phyloP scores from a whole-genome alignment of 345 rosid species.

The Mallotus nudiflorus region DNA sequence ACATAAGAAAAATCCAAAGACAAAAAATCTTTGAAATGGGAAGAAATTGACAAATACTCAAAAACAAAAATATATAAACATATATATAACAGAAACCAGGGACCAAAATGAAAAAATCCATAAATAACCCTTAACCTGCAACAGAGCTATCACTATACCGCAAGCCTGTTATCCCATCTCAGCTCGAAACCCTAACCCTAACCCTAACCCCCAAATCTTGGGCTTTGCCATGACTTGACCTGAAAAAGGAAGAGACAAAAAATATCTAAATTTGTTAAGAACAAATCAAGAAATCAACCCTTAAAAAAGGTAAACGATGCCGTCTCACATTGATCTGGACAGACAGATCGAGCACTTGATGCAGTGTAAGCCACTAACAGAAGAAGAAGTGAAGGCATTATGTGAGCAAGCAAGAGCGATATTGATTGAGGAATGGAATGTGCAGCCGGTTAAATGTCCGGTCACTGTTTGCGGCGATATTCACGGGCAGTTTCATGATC shows the following conservation, averaged over 20 bases:
- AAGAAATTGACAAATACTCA: background rate
- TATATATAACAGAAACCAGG: constrained; percentile 6
- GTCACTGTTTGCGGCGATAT: constrained; percentile 58
- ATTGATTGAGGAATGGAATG: constrained; percentile 59
- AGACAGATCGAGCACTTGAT: constrained; percentile 38
- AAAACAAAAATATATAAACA: background rate
- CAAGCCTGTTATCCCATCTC: background rate
- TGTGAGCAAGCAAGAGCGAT: constrained; percentile 50
- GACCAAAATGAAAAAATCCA: background rate
- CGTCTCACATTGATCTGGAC: constrained; percentile 35
- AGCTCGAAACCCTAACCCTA: constrained; percentile 11
- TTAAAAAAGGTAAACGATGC: constrained; percentile 14
- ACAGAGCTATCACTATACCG: background rate
- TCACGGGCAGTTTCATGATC: constrained; percentile 59
- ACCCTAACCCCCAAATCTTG: constrained; percentile 12
- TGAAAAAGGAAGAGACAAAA: no score
- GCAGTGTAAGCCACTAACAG: constrained; percentile 37
- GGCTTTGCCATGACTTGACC: constrained; percentile 15
- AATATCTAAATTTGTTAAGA: background rate
- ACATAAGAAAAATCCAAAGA: background rate
- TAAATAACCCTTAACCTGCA: background rate
- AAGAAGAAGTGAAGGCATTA: constrained; percentile 38
- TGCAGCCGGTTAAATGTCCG: constrained; percentile 53
- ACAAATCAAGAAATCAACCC: background rate
- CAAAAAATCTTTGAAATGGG: background rate